Evolutionary conservation across 1,284 basidiomycete genomes (phyloP).

Genomic region (Stereum hirsutum): DNA sequence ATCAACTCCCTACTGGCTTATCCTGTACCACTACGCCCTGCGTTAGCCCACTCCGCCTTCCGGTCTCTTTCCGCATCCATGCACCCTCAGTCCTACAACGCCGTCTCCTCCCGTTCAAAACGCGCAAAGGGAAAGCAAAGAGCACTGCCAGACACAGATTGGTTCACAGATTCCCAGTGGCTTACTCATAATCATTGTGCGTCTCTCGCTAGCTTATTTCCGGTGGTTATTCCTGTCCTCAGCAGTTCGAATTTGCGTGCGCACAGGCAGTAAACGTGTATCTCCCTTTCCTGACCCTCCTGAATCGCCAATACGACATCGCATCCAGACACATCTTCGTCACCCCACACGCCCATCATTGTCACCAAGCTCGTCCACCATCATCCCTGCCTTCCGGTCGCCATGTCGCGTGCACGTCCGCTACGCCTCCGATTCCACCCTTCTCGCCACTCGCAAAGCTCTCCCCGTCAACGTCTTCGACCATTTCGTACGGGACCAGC

Average conservation of each 20-base stretch:
- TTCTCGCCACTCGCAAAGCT: not conserved
- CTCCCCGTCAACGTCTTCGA: slow-evolving; percentile 2
- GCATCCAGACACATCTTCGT: no score
- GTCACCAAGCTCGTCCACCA: not conserved
- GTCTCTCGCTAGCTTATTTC: not conserved
- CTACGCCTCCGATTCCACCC: not conserved
- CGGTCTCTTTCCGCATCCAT: no score
- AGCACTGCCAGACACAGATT: slow-evolving; percentile 22
- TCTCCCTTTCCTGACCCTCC: not conserved
- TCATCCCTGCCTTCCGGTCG: not conserved
- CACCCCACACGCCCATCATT: not conserved
- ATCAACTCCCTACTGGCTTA: slow-evolving; percentile 39
- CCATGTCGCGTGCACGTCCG: not conserved
- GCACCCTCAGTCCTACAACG: slow-evolving; percentile 15
- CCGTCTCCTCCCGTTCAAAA: slow-evolving; percentile 45
- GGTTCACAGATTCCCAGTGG: slow-evolving; percentile 9
- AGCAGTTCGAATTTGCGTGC: no score
- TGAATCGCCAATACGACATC: no score
- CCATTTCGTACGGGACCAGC: slow-evolving; percentile 8
- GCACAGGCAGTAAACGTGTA: no score
- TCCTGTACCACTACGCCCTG: slow-evolving; percentile 24
- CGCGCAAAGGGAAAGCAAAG: slow-evolving; percentile 43
- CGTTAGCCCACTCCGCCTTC: slow-evolving; percentile 6
- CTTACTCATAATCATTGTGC: slow-evolving; percentile 6
- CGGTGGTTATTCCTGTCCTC: not conserved